Evolutionary conservation across 2,329 filamentous ascomycete species (phyloP), one percentile per base, ranked within the genome.

Genomic region (Paecilomyces formosus): DNA sequence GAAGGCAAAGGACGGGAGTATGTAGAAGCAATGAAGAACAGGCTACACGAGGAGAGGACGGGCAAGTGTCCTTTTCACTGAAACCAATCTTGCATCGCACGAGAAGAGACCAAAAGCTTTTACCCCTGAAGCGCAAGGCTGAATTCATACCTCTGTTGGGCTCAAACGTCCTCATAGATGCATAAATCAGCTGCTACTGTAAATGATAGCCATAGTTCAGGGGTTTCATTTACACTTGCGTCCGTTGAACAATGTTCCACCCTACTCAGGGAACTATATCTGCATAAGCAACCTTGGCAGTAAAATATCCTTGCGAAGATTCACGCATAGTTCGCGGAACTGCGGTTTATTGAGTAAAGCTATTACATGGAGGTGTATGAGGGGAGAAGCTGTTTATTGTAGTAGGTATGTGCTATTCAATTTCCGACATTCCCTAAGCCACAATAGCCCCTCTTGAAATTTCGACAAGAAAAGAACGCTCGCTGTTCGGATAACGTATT

Each of bases 1-100:
- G 75, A 78, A 56, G 81, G 81, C 1, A 78, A 79, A 62, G 85
- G 85, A 0, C 57, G 69, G n/a, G 77, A 80, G 21, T 78, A 84
- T 62, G 73, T 78, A 60, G 76, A 76, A 21, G 69, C 60, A 12
- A 75, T 72, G 55, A 72, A 73, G 53, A 66, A 72, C 63, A 73
- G 65, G 56, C 60, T 82, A 63, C 66, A 58, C 54, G 66, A 50
- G 39, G 66, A 72, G 51, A 69, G 78, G 58, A 74, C 71, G 1
- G 73, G 73, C 0, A 76, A 77, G 2, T 85, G 82, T 68, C 82
- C 82, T 0, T 85, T 81, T 62, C 62, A 57, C 21, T 49, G 45
- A 45, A 53, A 57, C 49, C 24, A 21, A 24, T 45, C n/a, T 18
- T 45, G n/a, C n/a, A 18, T 8, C 5, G 35, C 5, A 5, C 2